A percentile compares a stretch with the other conserved stretches of the same genome.
Conservation (phyloP, 805 yeast species). For the Maudiozyma bulderi region DNA sequence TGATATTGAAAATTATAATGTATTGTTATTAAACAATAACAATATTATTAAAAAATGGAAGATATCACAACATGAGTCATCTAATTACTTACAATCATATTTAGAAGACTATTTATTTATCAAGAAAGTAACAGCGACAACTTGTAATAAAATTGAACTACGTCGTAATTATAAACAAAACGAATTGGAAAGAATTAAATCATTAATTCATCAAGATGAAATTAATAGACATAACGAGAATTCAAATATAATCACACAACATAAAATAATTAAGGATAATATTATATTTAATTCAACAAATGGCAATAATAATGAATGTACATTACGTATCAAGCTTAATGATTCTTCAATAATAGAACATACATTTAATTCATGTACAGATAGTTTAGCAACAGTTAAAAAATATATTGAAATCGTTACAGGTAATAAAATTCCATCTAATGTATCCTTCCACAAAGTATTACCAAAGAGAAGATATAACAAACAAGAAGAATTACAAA, state of each 20-base stretch:
- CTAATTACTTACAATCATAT: neutral
- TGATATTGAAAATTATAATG: neutral
- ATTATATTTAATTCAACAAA: neutral
- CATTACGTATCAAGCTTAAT: slow-evolving; percentile 48
- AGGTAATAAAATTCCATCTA: slow-evolving; percentile 38
- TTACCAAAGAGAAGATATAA: slow-evolving; percentile 57
- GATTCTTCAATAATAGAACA: slow-evolving; percentile 52
- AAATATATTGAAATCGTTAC: slow-evolving; percentile 38
- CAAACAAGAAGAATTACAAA: slow-evolving; percentile 46
- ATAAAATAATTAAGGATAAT: neutral
- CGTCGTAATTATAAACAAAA: neutral
- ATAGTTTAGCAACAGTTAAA: slow-evolving; percentile 50
- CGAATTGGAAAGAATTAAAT: neutral
- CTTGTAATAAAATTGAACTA: too few relatives aligned
- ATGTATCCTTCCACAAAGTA: slow-evolving; percentile 35
- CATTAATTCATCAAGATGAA: neutral
- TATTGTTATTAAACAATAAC: neutral
- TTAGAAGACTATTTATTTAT: neutral
- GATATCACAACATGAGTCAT: neutral
- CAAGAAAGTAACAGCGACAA: neutral
- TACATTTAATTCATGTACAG: slow-evolving; percentile 33
- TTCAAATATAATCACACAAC: neutral
- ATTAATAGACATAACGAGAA: neutral
- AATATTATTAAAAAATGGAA: neutral
- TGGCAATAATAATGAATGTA: slow-evolving; percentile 20